phyloP scores from a whole-genome alignment of 1,284 basidiomycete species.

The Leccinum huronense region DNA sequence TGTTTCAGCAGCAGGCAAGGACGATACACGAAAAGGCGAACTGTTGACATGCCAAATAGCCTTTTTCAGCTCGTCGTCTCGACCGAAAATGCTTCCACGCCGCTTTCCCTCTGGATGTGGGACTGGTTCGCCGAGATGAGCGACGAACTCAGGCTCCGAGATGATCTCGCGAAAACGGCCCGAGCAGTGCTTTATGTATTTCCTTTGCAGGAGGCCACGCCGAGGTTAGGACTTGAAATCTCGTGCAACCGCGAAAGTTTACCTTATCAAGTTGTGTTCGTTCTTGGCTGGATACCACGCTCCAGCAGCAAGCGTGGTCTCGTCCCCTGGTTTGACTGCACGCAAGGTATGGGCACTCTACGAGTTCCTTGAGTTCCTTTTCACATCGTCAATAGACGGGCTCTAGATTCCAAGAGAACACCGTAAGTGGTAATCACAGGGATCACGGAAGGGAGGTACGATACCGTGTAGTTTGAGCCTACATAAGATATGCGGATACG shows the following conservation, averaged over 20 bases:
- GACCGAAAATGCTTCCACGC: slow-evolving; percentile 75
- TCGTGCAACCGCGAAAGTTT: background rate
- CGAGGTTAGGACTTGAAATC: background rate
- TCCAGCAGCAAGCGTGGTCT: slow-evolving; percentile 76
- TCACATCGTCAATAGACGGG: slow-evolving; percentile 81
- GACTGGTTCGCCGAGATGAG: slow-evolving; percentile 68
- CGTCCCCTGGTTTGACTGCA: slow-evolving; percentile 66
- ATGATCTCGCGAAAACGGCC: slow-evolving; percentile 66
- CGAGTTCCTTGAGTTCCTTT: slow-evolving; percentile 84
- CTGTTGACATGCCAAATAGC: slow-evolving; percentile 44
- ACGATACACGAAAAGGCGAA: slow-evolving; percentile 10
- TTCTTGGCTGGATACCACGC: slow-evolving; percentile 82
- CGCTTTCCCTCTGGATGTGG: slow-evolving; percentile 60
- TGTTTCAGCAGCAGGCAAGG: background rate
- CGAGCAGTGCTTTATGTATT: slow-evolving; percentile 64
- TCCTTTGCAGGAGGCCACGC: slow-evolving; percentile 37
- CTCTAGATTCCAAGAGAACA: slow-evolving; percentile 46
- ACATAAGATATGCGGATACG: slow-evolving; percentile 28
- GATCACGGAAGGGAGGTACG: background rate
- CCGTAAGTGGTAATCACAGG: slow-evolving; percentile 3
- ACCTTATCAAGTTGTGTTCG: slow-evolving; percentile 75
- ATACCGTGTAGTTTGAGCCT: slow-evolving; percentile 75
- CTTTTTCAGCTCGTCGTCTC: slow-evolving; percentile 78
- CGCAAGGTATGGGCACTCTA: slow-evolving; percentile 32
- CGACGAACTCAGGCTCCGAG: slow-evolving; percentile 62